Evolutionary conservation across 495 filamentous ascomycete species (phyloP).

Genomic region (Podospora australis): DNA sequence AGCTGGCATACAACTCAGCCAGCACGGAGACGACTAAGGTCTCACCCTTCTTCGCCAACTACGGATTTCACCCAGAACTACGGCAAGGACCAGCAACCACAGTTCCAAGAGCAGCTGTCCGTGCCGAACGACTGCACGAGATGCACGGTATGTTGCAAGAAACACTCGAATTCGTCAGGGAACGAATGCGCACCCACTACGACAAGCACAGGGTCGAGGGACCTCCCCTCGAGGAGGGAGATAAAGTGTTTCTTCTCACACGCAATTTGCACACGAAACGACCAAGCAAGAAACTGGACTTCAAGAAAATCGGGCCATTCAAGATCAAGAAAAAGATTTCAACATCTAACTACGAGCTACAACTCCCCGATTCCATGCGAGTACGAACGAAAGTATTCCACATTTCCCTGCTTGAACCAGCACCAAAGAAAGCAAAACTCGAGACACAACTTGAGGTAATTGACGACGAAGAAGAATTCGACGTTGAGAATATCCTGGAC

Average conservation of each 20-base stretch:
- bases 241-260: slow-evolving; percentile 2
- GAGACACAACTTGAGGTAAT: too few relatives aligned
- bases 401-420: slow-evolving; percentile 1
- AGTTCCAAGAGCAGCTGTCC: neutral
- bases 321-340: slow-evolving; percentile 1
- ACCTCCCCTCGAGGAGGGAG: neutral
- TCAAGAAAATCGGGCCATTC: neutral
- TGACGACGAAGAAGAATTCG: too few relatives aligned
- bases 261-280: neutral
- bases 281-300: slow-evolving; percentile 1
- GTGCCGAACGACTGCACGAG: neutral
- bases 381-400: neutral
- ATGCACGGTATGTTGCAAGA: neutral
- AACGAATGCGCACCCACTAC: neutral
- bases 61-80: neutral
- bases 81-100: neutral
- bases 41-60: neutral
- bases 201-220: neutral
- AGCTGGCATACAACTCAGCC: neutral
- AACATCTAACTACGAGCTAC: neutral
- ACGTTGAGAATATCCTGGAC: too few relatives aligned
- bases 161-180: neutral
- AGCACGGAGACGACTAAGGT: neutral
- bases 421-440: neutral
- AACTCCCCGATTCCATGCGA: neutral